Evolutionary conservation across 2,329 filamentous ascomycete species (phyloP), one percentile per base, ranked within the genome.

Genomic region (Pestalotiopsis sp.): DNA sequence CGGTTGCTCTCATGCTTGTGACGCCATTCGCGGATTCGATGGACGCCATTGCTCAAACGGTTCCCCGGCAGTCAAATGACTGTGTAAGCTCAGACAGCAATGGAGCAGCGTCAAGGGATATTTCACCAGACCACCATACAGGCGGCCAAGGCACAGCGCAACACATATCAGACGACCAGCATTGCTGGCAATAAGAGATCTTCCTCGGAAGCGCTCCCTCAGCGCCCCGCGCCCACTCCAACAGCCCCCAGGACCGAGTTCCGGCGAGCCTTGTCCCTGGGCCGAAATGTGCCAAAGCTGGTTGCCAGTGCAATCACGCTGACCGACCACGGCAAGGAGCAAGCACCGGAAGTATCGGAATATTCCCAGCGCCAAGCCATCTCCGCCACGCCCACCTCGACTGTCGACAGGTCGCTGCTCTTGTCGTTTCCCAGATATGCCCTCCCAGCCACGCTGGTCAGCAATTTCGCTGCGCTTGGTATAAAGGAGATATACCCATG

Each of bases 401-500:
- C 81, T 13, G 70, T 78, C 36, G 87, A 91, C 72, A 84, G 87
- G 9, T 81, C 86, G 68, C 83, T 94, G 20, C 88, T 85, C 14
- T 82, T 95, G 38, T 84, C 85, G 4, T 88, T 94, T 77, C 82
- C 86, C 1, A 81, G 81, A 52, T 95, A 94, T 80, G 87, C 82
- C 9, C 82, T 95, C 14, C 89, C 91, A 2, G 72, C 79, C 0
- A 79, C 83, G 27, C 80, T 94, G 52, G 87, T 92, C 3, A 79
- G 83, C 20, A 94, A 94, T 74, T 87, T 94, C 74, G 84, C 84
- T 62, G 80, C 82, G 0, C 82, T 92, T 52, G 92, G 92, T n/a
- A 91, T 95, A 68, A 86, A 84, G 56, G 87, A 86, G 72, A 94
- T 94, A 69, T 94, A 94, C 73, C 90, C 91, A 2, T 95, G 92